These are phyloP conservation scores for Lathyrus oleraceus DNA, from an alignment of 306 rosid genomes.

Conservation along the genomic window DNA sequence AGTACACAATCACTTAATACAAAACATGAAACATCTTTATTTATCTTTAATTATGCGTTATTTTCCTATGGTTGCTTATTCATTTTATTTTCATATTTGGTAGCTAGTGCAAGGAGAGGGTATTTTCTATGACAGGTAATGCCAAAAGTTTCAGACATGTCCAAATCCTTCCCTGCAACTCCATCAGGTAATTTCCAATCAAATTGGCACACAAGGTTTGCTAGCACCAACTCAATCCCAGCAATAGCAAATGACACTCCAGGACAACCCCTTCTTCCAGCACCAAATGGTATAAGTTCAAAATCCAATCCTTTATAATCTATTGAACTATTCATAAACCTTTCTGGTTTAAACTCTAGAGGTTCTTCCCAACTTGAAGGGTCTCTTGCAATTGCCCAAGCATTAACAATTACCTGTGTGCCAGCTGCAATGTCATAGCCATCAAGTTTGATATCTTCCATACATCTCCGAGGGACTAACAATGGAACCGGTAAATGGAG, in stretches of 20 bases:
- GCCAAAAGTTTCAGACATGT: constrained; percentile 11
- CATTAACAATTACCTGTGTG: background rate
- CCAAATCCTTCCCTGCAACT: constrained; percentile 1
- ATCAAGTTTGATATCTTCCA: background rate
- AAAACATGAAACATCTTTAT: no score
- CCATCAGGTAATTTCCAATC: constrained; percentile 8
- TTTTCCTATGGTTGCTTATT: no score
- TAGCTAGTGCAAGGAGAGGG: constrained; percentile 22
- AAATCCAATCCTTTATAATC: background rate
- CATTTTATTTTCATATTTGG: no score
- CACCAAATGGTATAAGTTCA: background rate
- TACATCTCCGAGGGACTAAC: constrained; percentile 6
- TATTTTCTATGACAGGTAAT: background rate
- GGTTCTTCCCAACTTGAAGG: constrained; percentile 36
- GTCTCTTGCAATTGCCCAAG: constrained; percentile 33
- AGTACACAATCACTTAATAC: no score
- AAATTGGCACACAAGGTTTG: background rate
- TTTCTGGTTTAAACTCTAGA: constrained; percentile 38
- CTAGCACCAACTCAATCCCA: background rate
- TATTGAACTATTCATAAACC: constrained; percentile 26
- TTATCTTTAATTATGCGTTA: no score
- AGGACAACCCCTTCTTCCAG: background rate
- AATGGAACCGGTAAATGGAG: background rate
- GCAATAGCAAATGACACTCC: background rate
- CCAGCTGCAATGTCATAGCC: constrained; percentile 34